Conservation (phyloP, 2,329 filamentous ascomycete genomes). For the Bipolaris victoriae region DNA sequence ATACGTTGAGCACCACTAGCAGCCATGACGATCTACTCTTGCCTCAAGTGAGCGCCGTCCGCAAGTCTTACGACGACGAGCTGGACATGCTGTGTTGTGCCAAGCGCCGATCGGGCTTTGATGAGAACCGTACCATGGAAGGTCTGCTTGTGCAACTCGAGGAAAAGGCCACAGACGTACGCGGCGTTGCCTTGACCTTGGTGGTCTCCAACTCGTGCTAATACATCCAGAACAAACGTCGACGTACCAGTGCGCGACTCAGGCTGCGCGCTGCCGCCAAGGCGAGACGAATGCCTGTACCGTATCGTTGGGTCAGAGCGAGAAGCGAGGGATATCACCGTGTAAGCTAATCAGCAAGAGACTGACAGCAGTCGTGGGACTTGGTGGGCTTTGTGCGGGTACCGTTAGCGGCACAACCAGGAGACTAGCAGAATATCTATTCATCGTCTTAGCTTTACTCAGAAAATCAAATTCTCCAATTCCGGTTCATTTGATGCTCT, state of each 20-base stretch:
- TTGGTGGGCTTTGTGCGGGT: too few species aligned
- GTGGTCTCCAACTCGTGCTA: background rate
- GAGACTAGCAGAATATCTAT: background rate
- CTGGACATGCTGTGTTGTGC: conserved; percentile 16
- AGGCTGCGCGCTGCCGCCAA: conserved; percentile 28
- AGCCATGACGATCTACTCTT: conserved; percentile 8
- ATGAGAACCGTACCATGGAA: conserved; percentile 33
- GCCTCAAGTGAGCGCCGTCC: conserved; percentile 19
- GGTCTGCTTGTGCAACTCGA: conserved; percentile 26
- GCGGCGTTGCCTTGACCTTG: too few species aligned
- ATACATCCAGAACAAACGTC: conserved; percentile 27
- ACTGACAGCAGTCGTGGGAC: background rate
- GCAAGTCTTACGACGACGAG: conserved; percentile 30
- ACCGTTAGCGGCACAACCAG: background rate
- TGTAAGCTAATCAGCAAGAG: background rate
- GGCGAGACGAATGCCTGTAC: conserved; percentile 34
- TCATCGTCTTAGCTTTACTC: background rate
- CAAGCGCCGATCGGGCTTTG: conserved; percentile 38
- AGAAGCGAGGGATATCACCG: conserved; percentile 9
- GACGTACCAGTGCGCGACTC: conserved; percentile 33
- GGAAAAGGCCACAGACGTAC: conserved; percentile 20
- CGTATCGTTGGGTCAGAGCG: conserved; percentile 21
- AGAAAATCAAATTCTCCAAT: background rate
- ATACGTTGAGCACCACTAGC: conserved; percentile 24
- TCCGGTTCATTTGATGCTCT: background rate